Conservation (phyloP, 2,329 filamentous ascomycete genomes). For the Huntiella omanensis region DNA sequence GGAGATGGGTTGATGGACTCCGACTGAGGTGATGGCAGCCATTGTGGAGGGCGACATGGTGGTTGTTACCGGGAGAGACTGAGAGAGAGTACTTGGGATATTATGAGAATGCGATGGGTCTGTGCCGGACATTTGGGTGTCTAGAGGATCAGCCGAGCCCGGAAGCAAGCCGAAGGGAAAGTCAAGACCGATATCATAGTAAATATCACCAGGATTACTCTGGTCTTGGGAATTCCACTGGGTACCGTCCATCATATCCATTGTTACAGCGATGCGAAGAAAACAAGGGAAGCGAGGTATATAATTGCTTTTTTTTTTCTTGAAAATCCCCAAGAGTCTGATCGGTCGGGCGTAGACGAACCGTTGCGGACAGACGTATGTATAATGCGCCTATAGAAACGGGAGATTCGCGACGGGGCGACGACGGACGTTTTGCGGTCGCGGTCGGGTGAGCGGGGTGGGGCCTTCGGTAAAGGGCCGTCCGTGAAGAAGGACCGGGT, state of each 20-base stretch:
- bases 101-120: slow-evolving; percentile 22
- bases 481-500: too few species aligned
- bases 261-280: neutral
- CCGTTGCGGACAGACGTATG: too few species aligned
- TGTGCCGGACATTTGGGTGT: slow-evolving; percentile 31
- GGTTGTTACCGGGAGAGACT: slow-evolving; percentile 16
- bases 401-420: too few species aligned
- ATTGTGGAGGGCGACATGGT: slow-evolving; percentile 20
- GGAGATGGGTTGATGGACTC: slow-evolving; percentile 27
- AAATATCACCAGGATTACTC: slow-evolving; percentile 35
- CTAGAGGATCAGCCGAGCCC: slow-evolving; percentile 23
- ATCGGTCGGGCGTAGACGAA: too few species aligned
- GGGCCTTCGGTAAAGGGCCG: too few species aligned
- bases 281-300: too few species aligned
- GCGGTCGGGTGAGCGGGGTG: too few species aligned
- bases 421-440: too few species aligned
- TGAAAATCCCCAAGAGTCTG: too few species aligned
- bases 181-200: slow-evolving; percentile 35
- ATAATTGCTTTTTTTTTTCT: too few species aligned
- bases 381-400: too few species aligned
- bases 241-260: slow-evolving; percentile 9
- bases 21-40: slow-evolving; percentile 28
- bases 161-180: slow-evolving; percentile 33
- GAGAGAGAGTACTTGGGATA: slow-evolving; percentile 6
- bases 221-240: slow-evolving; percentile 39